A percentile compares a stretch with the other conserved stretches of the same genome.
Conservation (phyloP, 305 asterid genomes). For the Fraxinus greggii region DNA sequence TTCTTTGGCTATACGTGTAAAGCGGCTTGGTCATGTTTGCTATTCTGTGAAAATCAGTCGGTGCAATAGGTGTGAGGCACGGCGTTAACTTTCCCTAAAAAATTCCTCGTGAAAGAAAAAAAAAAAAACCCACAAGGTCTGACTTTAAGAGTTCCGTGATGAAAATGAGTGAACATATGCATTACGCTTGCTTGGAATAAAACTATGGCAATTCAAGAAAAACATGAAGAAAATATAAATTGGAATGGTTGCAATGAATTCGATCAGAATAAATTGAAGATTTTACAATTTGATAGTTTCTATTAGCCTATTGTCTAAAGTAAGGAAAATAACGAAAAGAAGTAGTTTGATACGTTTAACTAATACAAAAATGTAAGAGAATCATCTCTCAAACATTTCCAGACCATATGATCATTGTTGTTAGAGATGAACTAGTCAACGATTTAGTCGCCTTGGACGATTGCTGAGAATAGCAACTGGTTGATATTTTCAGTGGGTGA, state of each 20-base stretch:
- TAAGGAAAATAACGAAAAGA: not conserved
- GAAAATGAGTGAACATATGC: not conserved
- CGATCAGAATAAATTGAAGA: not conserved
- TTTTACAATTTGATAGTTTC: not conserved
- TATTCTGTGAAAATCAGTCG: not conserved
- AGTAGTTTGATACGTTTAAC: not conserved
- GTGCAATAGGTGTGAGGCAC: not conserved
- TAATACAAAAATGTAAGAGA: not conserved
- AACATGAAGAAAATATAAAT: no score
- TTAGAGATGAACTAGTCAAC: not conserved
- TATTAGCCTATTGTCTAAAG: not conserved
- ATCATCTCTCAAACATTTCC: not conserved
- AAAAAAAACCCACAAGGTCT: no score
- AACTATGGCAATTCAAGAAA: not conserved
- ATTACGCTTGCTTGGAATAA: not conserved
- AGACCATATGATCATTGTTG: not conserved
- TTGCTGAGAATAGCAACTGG: constrained; percentile 81
- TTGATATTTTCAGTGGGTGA: constrained; percentile 60
- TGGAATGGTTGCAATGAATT: not conserved
- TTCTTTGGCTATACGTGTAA: not conserved
- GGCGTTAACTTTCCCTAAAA: not conserved
- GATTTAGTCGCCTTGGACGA: constrained; percentile 61
- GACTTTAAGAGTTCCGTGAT: no score
- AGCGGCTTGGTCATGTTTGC: not conserved
- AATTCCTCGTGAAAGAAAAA: no score